Conservation (phyloP, 2,329 filamentous ascomycete species). For the Ilyonectria sp. region DNA sequence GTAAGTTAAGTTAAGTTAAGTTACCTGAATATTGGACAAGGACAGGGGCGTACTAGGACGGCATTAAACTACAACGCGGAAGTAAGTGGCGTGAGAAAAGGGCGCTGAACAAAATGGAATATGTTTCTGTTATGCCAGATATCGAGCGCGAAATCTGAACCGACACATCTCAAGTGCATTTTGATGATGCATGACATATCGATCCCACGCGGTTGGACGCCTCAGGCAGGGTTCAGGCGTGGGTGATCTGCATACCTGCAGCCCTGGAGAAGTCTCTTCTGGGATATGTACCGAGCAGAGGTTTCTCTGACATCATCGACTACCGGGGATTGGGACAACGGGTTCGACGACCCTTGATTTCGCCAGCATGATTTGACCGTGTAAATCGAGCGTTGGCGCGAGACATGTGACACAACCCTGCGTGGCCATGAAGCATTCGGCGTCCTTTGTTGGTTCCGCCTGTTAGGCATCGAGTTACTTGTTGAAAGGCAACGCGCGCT, state of each 20-base stretch:
- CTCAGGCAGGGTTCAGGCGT: slow-evolving; percentile 17
- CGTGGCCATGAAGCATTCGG: neutral
- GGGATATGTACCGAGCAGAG: neutral
- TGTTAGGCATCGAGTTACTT: neutral
- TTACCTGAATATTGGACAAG: slow-evolving; percentile 15
- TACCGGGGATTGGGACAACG: neutral
- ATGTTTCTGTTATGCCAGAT: neutral
- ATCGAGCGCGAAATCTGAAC: neutral
- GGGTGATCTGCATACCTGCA: slow-evolving; percentile 31
- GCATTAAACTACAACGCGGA: slow-evolving; percentile 12
- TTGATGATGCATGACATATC: slow-evolving; percentile 20
- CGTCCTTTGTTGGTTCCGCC: neutral
- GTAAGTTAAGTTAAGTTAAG: slow-evolving; percentile 26
- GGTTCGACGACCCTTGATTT: neutral
- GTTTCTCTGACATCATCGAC: slow-evolving; percentile 1
- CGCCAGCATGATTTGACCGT: neutral
- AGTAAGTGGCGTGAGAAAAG: slow-evolving; percentile 17
- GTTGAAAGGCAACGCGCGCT: neutral
- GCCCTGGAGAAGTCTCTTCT: slow-evolving; percentile 7
- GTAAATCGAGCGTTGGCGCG: neutral
- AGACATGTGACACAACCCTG: neutral
- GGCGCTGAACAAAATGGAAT: slow-evolving; percentile 15
- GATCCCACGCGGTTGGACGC: slow-evolving; percentile 11
- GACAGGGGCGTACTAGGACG: slow-evolving; percentile 24
- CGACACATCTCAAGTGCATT: neutral